Evolutionary conservation across 2,329 filamentous ascomycete species (phyloP).

Genomic region (Apiospora malaysiana): DNA sequence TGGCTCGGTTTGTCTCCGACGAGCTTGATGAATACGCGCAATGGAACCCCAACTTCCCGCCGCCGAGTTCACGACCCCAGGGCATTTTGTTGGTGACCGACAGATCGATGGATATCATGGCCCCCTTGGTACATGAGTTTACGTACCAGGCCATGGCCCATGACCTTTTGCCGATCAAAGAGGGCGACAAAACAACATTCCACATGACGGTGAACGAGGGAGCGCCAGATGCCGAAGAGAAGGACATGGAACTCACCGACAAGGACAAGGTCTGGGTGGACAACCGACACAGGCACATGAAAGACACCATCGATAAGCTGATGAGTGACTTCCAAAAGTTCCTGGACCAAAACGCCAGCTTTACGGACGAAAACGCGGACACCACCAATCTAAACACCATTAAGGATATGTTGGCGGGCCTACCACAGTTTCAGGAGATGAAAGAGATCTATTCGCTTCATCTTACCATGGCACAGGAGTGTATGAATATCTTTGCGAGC

Average conservation of each 20-base stretch:
- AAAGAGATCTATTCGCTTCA: slow-evolving; percentile 95
- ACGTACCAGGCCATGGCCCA: slow-evolving; percentile 99
- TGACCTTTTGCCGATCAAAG: slow-evolving; percentile 86
- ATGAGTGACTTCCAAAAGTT: slow-evolving; percentile 94
- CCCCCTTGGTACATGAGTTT: slow-evolving; percentile 92
- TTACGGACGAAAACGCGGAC: slow-evolving; percentile 74
- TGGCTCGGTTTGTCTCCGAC: slow-evolving; percentile 89
- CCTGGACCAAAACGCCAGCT: slow-evolving; percentile 88
- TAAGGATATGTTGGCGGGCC: slow-evolving; percentile 93
- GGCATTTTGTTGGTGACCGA: slow-evolving; percentile 88
- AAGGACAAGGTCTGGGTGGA: slow-evolving; percentile 95
- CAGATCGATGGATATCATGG: slow-evolving; percentile 88
- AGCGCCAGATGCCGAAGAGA: slow-evolving; percentile 72
- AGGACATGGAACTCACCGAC: slow-evolving; percentile 90
- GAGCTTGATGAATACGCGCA: slow-evolving; percentile 90
- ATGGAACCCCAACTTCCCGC: slow-evolving; percentile 83
- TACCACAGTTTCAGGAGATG: slow-evolving; percentile 94
- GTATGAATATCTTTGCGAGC: slow-evolving; percentile 90
- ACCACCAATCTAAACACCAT: slow-evolving; percentile 86
- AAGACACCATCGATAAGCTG: slow-evolving; percentile 92
- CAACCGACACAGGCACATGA: slow-evolving; percentile 96
- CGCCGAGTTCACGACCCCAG: slow-evolving; percentile 76
- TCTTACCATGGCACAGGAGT: slow-evolving; percentile 95
- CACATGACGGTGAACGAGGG: slow-evolving; percentile 81
- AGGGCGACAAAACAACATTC: slow-evolving; percentile 87